phyloP scores from a whole-genome alignment of 768 basidiomycete species.

The Tulasnella sp. region DNA sequence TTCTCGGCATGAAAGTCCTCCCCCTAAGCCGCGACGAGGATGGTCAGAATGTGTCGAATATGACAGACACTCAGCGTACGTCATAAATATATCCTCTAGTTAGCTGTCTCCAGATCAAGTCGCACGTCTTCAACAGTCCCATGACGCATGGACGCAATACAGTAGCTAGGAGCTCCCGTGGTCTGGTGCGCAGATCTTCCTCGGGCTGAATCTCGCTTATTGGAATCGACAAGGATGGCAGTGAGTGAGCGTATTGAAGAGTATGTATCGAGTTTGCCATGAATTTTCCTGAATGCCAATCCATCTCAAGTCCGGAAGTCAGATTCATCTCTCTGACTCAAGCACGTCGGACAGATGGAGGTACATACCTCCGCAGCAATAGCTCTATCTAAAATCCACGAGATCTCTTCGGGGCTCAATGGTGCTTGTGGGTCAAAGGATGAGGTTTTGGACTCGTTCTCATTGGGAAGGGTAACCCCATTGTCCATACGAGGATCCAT shows the following conservation, averaged over 20 bases:
- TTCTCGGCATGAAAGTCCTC: conserved; percentile 93
- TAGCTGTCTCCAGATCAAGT: conserved; percentile 77
- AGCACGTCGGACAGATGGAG: background rate
- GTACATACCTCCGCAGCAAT: conserved; percentile 65
- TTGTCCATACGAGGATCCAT: conserved; percentile 88
- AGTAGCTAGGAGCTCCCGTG: conserved; percentile 59
- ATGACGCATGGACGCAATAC: conserved; percentile 65
- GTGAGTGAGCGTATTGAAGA: conserved; percentile 64
- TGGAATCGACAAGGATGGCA: conserved; percentile 49
- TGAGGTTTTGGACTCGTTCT: conserved; percentile 25
- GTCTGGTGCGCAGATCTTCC: conserved; percentile 47
- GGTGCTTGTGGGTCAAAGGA: conserved; percentile 60
- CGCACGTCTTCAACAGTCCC: conserved; percentile 75
- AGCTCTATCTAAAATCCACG: conserved; percentile 80
- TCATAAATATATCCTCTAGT: conserved; percentile 71
- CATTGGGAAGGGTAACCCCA: conserved; percentile 51
- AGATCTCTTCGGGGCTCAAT: conserved; percentile 73
- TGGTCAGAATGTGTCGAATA: background rate
- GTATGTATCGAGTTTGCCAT: conserved; percentile 86
- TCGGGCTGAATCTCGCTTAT: conserved; percentile 26
- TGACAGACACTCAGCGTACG: conserved; percentile 47
- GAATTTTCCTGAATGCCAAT: conserved; percentile 81
- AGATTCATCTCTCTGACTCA: conserved; percentile 10
- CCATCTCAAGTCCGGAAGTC: conserved; percentile 52
- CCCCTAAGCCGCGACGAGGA: conserved; percentile 45